A percentile compares a stretch with the other conserved stretches of the same genome.
Evolutionary conservation across 148 eudicot species (phyloP).

Genomic region (Rhododendron vialii): DNA sequence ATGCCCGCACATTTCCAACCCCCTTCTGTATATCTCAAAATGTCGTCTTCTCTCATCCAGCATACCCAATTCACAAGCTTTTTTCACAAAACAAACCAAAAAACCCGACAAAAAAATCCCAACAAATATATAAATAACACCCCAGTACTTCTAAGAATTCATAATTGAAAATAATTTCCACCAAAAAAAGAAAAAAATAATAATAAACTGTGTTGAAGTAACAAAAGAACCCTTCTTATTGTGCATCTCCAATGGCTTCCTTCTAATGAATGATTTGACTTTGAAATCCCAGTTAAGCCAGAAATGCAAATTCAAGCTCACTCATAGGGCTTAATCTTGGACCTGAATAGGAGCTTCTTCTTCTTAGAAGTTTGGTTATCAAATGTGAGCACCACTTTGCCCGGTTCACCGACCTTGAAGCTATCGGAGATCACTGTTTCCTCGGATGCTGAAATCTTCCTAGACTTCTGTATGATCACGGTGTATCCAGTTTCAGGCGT

Average conservation of each 20-base stretch:
- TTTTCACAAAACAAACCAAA: background rate
- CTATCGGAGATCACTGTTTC: constrained; percentile 69
- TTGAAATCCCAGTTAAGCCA: constrained; percentile 2
- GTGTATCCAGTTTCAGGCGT: constrained; percentile 70
- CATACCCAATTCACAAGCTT: background rate
- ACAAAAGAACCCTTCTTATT: constrained; percentile 4
- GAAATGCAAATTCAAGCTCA: constrained; percentile 3
- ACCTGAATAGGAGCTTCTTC: constrained; percentile 85
- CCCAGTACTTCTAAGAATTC: constrained; percentile 8
- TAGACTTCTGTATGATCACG: constrained; percentile 72
- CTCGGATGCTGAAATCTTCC: constrained; percentile 59
- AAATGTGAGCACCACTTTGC: constrained; percentile 75
- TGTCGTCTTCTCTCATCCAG: constrained; percentile 1
- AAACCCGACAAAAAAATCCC: background rate
- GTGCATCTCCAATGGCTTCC: constrained; percentile 1
- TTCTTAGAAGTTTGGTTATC: constrained; percentile 76
- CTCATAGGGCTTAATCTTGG: constrained; percentile 58
- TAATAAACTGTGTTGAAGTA: background rate
- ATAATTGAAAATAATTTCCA: background rate
- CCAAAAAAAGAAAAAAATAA: background rate
- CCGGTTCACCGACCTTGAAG: constrained; percentile 57
- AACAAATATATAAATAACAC: constrained; percentile 13
- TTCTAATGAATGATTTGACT: background rate
- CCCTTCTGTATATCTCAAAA: background rate
- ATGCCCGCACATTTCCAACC: background rate